A percentile compares a stretch with the other conserved stretches of the same genome.
phyloP scores from a whole-genome alignment of 495 filamentous ascomycete genomes.

The Aspergillus bertholletiae region DNA sequence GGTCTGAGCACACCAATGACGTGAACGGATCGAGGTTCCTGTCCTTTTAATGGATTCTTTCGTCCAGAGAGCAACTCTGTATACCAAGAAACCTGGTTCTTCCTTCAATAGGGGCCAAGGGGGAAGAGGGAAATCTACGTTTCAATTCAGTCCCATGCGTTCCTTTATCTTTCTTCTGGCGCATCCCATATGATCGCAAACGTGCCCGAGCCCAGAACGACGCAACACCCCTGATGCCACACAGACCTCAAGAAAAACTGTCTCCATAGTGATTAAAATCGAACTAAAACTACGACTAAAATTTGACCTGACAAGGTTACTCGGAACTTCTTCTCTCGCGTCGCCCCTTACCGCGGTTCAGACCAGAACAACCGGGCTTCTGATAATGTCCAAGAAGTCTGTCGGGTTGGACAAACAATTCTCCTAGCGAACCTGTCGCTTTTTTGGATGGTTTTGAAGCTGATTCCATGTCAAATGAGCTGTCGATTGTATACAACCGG shows the following conservation, averaged over 20 bases:
- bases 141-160: background rate
- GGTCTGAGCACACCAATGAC: constrained; percentile 1
- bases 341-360: background rate
- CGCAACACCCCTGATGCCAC: background rate
- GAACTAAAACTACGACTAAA: background rate
- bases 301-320: background rate
- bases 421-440: background rate
- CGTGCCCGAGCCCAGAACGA: background rate
- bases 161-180: background rate
- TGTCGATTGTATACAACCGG: background rate
- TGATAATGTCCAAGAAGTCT: background rate
- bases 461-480: background rate
- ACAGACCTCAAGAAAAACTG: background rate
- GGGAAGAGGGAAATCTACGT: too few relatives aligned
- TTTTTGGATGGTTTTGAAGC: too few relatives aligned
- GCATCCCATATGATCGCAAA: background rate
- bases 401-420: background rate
- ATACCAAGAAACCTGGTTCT: too few relatives aligned
- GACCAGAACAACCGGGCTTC: background rate
- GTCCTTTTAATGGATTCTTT: too few relatives aligned
- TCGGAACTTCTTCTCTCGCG: background rate
- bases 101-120: too few relatives aligned
- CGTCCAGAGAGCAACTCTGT: too few relatives aligned
- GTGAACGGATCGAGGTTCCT: too few relatives aligned
- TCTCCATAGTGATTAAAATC: background rate